Conservation (phyloP, 768 basidiomycete genomes). For the Boletellus ananas region DNA sequence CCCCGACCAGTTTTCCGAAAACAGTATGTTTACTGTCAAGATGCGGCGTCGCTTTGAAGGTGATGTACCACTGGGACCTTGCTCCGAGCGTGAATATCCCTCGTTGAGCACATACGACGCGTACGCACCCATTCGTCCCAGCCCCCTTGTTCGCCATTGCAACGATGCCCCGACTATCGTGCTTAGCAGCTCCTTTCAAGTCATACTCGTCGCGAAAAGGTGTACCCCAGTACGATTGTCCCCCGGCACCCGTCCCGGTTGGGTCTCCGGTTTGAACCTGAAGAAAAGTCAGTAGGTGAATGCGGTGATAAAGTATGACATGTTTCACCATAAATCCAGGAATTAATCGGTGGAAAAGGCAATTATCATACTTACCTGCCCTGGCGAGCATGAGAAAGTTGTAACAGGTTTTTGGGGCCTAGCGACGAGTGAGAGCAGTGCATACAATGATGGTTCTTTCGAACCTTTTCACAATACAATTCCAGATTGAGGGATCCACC, state of each 20-base stretch:
- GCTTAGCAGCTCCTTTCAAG: conserved; percentile 81
- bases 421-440: background rate
- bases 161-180: conserved; percentile 78
- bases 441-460: background rate
- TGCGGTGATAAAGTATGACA: background rate
- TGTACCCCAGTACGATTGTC: conserved; percentile 90
- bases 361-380: conserved; percentile 85
- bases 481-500: conserved; percentile 87
- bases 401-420: conserved; percentile 98
- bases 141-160: conserved; percentile 97
- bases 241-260: conserved; percentile 91
- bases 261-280: conserved; percentile 99
- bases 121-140: conserved; percentile 73
- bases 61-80: conserved; percentile 92
- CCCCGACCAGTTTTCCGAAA: conserved; percentile 95
- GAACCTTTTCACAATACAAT: conserved; percentile 83
- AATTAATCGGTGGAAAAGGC: conserved; percentile 87
- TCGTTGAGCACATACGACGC: background rate
- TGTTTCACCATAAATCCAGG: conserved; percentile 87
- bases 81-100: background rate
- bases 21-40: conserved; percentile 94
- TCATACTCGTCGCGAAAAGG: conserved; percentile 95
- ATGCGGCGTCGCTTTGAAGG: conserved; percentile 79
- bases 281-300: conserved; percentile 1
- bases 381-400: conserved; percentile 95